These are phyloP conservation scores for Acephala macrosclerotiorum DNA, from an alignment of 2,329 filamentous ascomycete genomes.

Conservation along the genomic window DNA sequence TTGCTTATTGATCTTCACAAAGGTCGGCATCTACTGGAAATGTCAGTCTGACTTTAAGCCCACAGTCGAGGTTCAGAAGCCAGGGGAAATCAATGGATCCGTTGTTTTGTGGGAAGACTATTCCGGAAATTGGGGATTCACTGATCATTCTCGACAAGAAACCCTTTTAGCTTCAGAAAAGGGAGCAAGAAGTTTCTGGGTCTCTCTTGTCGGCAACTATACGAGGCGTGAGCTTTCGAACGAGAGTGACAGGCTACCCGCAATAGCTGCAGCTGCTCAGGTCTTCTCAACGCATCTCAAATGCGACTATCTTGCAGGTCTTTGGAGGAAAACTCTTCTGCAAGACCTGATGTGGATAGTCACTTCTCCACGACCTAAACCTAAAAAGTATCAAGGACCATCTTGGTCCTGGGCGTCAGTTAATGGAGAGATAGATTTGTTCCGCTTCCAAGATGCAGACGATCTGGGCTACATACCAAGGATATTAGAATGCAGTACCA, in stretches of 20 bases:
- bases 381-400: background rate
- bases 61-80: background rate
- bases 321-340: background rate
- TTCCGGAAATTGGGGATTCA: too few relatives aligned
- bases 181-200: background rate
- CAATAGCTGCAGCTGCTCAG: background rate
- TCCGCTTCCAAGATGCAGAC: background rate
- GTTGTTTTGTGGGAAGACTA: too few relatives aligned
- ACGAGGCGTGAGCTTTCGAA: background rate
- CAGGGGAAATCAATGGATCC: too few relatives aligned
- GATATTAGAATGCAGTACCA: background rate
- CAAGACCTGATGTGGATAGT: background rate
- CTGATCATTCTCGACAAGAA: background rate
- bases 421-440: background rate
- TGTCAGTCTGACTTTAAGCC: background rate
- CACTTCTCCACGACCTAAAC: background rate
- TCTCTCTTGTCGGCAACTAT: background rate
- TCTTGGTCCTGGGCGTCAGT: conserved; percentile 9
- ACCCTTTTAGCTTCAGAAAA: background rate
- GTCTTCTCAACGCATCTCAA: background rate
- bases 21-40: background rate
- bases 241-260: background rate
- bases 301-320: conserved; percentile 1
- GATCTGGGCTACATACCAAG: background rate
- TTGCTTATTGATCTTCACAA: background rate